A percentile compares a stretch with the other conserved stretches of the same genome.
Conservation (phyloP, 306 rosid genomes). For the Bauhinia variegata region DNA sequence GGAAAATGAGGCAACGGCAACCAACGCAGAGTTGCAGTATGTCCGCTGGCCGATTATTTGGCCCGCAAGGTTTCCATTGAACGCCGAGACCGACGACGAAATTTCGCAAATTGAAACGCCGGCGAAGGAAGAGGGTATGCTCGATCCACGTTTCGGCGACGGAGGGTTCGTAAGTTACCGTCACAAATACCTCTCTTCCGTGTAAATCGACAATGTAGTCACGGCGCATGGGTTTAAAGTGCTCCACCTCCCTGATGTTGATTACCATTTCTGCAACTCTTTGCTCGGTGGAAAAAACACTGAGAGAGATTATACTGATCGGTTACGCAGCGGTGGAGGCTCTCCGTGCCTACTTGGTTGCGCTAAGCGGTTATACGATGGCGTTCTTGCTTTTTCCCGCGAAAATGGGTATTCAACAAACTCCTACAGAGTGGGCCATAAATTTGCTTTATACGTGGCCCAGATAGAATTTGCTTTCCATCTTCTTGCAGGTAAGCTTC, state of each 20-base stretch:
- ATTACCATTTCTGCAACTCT: not conserved
- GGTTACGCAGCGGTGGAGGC: too few species aligned
- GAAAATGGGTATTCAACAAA: too few species aligned
- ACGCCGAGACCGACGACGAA: constrained; percentile 38
- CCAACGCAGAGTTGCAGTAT: constrained; percentile 40
- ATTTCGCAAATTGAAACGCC: not conserved
- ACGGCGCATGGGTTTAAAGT: not conserved
- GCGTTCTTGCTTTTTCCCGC: too few species aligned
- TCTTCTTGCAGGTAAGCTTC: too few species aligned
- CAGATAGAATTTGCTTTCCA: too few species aligned
- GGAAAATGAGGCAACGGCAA: constrained; percentile 32
- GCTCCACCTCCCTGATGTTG: not conserved
- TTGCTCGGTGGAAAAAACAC: too few species aligned
- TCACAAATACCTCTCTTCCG: not conserved
- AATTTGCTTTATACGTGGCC: too few species aligned
- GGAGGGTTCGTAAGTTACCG: constrained; percentile 22
- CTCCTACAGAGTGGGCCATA: too few species aligned
- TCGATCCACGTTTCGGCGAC: constrained; percentile 19
- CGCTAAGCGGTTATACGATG: too few species aligned
- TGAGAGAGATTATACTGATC: too few species aligned
- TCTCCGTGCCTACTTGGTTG: too few species aligned
- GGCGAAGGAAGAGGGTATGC: not conserved
- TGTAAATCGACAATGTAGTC: not conserved
- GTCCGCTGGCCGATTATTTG: too few species aligned
- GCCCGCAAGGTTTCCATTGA: constrained; percentile 25